Evolutionary conservation across 495 filamentous ascomycete genomes (phyloP), one percentile per base, ranked within the genome.

Genomic region (Penicillium ochrochloron): DNA sequence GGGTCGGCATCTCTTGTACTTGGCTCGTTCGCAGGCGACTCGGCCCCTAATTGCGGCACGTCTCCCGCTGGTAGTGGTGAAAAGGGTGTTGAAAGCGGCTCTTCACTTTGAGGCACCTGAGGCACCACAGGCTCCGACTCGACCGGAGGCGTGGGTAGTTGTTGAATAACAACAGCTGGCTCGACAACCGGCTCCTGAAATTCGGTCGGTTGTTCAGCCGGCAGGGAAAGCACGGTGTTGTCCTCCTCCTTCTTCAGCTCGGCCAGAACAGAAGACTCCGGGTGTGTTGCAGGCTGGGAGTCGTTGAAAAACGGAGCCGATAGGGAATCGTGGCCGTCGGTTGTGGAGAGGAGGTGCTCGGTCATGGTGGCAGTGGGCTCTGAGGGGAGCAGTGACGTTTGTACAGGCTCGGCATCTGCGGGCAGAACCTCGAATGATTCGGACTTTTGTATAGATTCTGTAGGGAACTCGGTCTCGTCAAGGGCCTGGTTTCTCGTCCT

Each of bases 1-100:
- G 74, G 73, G 42, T 72, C 70, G 25, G 71, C 73, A 27, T 66
- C 66, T 3, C 70, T 63, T 8, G 34, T 15, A n/a, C 60, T 55
- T 11, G 71, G 56, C 11, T 72, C 65, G 27, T 50, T 65, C 34
- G 70, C 65, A 9, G 55, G 50, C 25, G 55, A 34, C 27, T 50
- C 51, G 25, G 41, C 10, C 17, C 42, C 39, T 5, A 23, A 17
- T 5, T 55, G 56, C 8, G 17, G 34, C 5, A 29, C 37, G 3
- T 42, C 37, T 41, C 2, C 21, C 12, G 35, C 15, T n/a, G 39
- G 39, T 42, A 42, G 17, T 39, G 29, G 31, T 17, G n/a, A 21
- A 57, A 33, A 2, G n/a, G 54, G 4, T 57, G 29, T 35, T 14
- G 23, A 14, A 15, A 15, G 2, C 55, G 55, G 55, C 34, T 34